Percentiles rank a stretch among this genome's conserved stretches.
Evolutionary conservation across 192 early-diverging fungal species (phyloP).

Genomic region (Coemansia sp.): DNA sequence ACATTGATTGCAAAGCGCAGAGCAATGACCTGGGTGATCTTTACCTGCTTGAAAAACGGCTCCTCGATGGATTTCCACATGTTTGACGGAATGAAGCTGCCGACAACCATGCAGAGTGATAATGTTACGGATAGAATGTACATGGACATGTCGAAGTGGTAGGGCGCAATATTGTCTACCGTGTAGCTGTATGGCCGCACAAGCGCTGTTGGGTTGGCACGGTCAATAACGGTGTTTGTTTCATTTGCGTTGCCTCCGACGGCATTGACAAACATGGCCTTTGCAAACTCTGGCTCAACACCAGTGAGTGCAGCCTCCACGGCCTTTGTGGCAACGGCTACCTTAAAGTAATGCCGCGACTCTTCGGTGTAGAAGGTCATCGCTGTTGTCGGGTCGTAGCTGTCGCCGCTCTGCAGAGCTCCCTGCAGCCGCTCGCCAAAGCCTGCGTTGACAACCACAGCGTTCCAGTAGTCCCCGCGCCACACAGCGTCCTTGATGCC

Average conservation of each 20-base stretch:
- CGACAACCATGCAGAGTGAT: constrained; percentile 48
- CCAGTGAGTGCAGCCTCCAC: constrained; percentile 18
- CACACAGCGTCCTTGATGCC: constrained; percentile 38
- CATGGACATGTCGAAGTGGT: constrained; percentile 49
- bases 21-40: constrained; percentile 28
- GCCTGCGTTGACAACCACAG: constrained; percentile 40
- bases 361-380: constrained; percentile 41
- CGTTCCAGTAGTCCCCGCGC: constrained; percentile 43
- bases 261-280: constrained; percentile 18
- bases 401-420: constrained; percentile 24
- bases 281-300: constrained; percentile 29
- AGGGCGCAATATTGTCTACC: constrained; percentile 48
- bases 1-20: constrained; percentile 36
- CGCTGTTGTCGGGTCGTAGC: constrained; percentile 28
- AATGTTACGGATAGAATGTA: constrained; percentile 48
- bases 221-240: constrained; percentile 8
- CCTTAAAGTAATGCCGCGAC: constrained; percentile 51
- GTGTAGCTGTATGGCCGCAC: constrained; percentile 39
- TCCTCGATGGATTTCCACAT: constrained; percentile 56
- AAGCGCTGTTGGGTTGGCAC: constrained; percentile 39
- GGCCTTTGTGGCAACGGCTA: constrained; percentile 12
- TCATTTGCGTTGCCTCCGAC: constrained; percentile 5
- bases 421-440: constrained; percentile 33
- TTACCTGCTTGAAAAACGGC: constrained; percentile 47
- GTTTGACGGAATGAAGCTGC: constrained; percentile 52